Conservation (phyloP, 2,329 filamentous ascomycete species). For the Sphaerulina musiva region DNA sequence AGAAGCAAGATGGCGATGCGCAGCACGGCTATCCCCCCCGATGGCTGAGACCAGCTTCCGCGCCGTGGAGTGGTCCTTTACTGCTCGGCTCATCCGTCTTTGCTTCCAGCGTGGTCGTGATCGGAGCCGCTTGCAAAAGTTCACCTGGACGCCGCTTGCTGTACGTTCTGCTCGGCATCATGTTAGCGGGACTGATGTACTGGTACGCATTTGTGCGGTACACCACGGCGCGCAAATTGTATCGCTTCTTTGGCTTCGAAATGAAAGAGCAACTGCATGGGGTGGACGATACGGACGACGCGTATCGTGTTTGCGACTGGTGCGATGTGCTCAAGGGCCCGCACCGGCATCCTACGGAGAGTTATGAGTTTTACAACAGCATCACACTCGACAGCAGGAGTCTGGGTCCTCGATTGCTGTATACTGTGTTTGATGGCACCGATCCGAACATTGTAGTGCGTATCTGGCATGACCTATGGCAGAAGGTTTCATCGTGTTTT, state of each 20-base stretch:
- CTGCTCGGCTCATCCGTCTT: not conserved
- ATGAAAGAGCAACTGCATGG: conserved; percentile 5
- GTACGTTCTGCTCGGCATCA: conserved; percentile 6
- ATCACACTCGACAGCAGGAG: conserved; percentile 1
- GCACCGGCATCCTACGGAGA: conserved; percentile 8
- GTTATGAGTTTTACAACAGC: conserved; percentile 6
- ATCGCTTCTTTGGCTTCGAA: conserved; percentile 2
- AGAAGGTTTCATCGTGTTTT: not conserved
- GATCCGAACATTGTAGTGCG: not conserved
- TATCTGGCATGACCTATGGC: conserved; percentile 1
- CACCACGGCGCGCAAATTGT: not conserved
- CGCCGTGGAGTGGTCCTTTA: conserved; percentile 6
- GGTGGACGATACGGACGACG: conserved; percentile 4
- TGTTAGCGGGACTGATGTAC: conserved; percentile 4
- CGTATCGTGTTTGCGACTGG: conserved; percentile 5
- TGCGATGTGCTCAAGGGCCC: conserved; percentile 1
- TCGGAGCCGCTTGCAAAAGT: conserved; percentile 3
- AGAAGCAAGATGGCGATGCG: not conserved
- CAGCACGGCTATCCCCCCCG: conserved; percentile 1
- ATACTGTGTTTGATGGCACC: conserved; percentile 2
- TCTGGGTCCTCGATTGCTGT: not conserved
- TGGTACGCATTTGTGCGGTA: conserved; percentile 4
- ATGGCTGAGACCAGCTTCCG: conserved; percentile 3
- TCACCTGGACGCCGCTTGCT: not conserved
- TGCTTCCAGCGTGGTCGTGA: conserved; percentile 1